Base-by-base conservation (phyloP, 2,329 filamentous ascomycete species). In the Cladosporium sp. region DNA sequence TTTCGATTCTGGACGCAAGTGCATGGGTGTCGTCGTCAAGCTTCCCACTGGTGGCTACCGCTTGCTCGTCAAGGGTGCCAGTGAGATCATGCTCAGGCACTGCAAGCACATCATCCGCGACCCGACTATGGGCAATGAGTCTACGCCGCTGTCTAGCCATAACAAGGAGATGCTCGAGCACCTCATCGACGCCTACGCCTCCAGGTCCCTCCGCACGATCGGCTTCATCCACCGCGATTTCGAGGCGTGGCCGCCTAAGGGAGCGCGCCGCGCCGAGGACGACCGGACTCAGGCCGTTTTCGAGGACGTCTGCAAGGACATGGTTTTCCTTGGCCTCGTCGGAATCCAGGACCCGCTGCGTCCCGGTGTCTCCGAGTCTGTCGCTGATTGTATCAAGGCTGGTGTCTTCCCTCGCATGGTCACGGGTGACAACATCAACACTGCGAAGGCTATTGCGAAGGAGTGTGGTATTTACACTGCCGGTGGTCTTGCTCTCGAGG, bases 191-290 rank as follows among this genome's bases (percentile, higher is more conserved):
- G 80, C 77, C 43, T 95, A 95, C 66, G 90, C 90, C 9, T 82
- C 80, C 22, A 80, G 85, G 14, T 95, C 89, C 7, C 77, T 95
- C 32, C 82, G 90, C 57, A 95, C 90, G 1, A 95, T 95, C 60
- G 88, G 85, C 41, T 79, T 95, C 58, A 77, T 89, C 49, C 95
- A 89, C 70, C 85, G 84, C 52, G 90, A 95, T 61, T 95, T 93
- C 59, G 81, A 87, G 19, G 79, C 81, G 49, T 87, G 90, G 90
- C 90, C 91, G 22, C 89, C 89, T 4, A 79, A 75, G 55, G 77
- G 79, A 44, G 80, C 78, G 13, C 80, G 73, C 40, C 76, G 70
- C 31, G 67, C 77, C 32, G 80, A 85, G 56, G 83, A 86, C 55
- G 82, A 87, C 59, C 66, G 74, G 7, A 77, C 76, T 18, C 78